Conservation (phyloP, 164 flowering plant species). For the Houttuynia cordata region DNA sequence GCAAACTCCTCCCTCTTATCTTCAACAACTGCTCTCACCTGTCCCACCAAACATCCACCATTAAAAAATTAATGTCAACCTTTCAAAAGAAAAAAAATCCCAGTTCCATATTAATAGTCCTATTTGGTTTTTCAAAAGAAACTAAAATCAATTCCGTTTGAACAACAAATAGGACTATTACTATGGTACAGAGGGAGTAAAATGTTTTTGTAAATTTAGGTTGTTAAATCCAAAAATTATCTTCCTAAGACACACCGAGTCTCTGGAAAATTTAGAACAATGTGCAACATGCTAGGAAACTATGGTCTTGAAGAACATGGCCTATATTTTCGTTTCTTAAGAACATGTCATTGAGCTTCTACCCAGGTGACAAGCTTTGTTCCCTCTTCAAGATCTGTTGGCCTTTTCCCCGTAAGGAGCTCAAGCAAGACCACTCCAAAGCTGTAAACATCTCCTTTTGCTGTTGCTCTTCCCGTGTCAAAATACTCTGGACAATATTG, state of each 20-base stretch:
- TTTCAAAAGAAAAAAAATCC: background rate
- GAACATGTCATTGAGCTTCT: background rate
- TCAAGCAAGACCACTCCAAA: conserved; percentile 87
- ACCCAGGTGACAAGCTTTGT: conserved; percentile 94
- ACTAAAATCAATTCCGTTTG: too few species aligned
- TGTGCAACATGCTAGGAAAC: too few species aligned
- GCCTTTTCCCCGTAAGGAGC: conserved; percentile 80
- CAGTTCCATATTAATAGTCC: too few species aligned
- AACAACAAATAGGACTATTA: too few species aligned
- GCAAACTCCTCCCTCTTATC: conserved; percentile 61
- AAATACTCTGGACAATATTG: conserved; percentile 80
- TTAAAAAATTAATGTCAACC: background rate
- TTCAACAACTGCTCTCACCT: conserved; percentile 72
- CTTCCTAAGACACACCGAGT: too few species aligned
- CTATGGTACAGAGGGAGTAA: too few species aligned
- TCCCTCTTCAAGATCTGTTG: conserved; percentile 78
- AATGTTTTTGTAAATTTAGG: too few species aligned
- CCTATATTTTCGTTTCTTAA: too few species aligned
- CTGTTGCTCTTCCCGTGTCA: conserved; percentile 88
- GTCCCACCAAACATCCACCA: conserved; percentile 7
- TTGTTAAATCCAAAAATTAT: too few species aligned
- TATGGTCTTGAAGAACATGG: too few species aligned
- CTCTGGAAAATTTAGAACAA: too few species aligned
- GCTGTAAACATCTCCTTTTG: conserved; percentile 93
- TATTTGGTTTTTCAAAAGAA: too few species aligned